Conservation (phyloP, 495 filamentous ascomycete species). For the Pyrenula aspistea region DNA sequence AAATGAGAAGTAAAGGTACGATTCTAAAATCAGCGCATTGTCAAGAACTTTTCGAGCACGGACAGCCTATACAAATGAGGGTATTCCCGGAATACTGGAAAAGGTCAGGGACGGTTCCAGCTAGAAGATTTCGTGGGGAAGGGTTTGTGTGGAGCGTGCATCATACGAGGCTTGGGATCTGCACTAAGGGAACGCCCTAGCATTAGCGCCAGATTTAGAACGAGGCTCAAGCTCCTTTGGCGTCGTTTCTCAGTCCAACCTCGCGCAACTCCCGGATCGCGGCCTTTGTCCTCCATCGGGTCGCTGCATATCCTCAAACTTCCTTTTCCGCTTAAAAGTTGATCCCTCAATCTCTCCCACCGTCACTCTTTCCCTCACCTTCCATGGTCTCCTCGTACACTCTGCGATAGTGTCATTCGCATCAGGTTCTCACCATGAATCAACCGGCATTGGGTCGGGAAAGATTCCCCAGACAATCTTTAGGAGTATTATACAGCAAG, state of each 20-base stretch:
- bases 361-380: not conserved
- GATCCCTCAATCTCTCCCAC: not conserved
- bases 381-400: not conserved
- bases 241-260: not conserved
- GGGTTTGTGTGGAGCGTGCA: not conserved
- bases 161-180: not conserved
- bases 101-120: too few species aligned
- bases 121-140: not conserved
- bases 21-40: too few species aligned
- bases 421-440: not conserved
- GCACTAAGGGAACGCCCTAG: not conserved
- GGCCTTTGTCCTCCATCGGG: not conserved
- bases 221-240: not conserved
- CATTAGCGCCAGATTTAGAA: not conserved
- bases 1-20: too few species aligned
- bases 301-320: not conserved
- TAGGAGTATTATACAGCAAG: constrained; percentile 44
- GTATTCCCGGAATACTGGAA: too few species aligned
- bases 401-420: not conserved
- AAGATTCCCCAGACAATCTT: constrained; percentile 45
- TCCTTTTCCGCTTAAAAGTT: not conserved
- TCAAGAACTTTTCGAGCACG: too few species aligned
- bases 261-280: not conserved
- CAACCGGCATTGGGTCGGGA: constrained; percentile 31
- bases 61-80: too few species aligned